phyloP scores from a whole-genome alignment of 2,329 filamentous ascomycete genomes.

The Colletotrichum liaoningense region DNA sequence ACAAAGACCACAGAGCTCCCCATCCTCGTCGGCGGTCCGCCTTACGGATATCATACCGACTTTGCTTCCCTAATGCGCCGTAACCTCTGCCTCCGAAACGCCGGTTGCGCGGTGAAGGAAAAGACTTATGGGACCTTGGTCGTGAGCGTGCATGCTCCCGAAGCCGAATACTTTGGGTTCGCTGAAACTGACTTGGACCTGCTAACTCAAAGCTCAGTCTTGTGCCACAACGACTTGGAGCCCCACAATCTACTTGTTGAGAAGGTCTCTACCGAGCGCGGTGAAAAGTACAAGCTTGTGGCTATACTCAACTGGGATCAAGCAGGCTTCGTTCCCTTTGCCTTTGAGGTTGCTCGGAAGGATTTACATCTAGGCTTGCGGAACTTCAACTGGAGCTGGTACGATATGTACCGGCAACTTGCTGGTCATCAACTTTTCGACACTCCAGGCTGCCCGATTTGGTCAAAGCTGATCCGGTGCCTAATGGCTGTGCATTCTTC shows the following conservation, averaged over 20 bases:
- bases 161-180: neutral
- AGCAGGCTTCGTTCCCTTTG: slow-evolving; percentile 17
- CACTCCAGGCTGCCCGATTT: neutral
- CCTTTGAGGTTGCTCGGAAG: neutral
- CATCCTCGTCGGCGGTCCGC: neutral
- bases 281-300: neutral
- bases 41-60: neutral
- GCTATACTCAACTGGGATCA: slow-evolving; percentile 13
- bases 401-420: neutral
- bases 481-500: neutral
- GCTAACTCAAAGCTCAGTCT: neutral
- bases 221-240: slow-evolving; percentile 29
- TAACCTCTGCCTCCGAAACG: neutral
- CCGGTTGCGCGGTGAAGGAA: neutral
- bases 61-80: neutral
- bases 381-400: slow-evolving; percentile 17
- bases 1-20: neutral
- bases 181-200: neutral
- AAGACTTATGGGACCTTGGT: neutral
- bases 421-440: neutral
- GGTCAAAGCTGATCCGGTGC: neutral
- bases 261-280: neutral
- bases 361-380: neutral
- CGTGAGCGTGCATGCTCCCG: neutral
- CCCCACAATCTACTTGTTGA: slow-evolving; percentile 14